Conservation (phyloP, 2,329 filamentous ascomycete genomes). For the Cylindrodendrum hubeiense region DNA sequence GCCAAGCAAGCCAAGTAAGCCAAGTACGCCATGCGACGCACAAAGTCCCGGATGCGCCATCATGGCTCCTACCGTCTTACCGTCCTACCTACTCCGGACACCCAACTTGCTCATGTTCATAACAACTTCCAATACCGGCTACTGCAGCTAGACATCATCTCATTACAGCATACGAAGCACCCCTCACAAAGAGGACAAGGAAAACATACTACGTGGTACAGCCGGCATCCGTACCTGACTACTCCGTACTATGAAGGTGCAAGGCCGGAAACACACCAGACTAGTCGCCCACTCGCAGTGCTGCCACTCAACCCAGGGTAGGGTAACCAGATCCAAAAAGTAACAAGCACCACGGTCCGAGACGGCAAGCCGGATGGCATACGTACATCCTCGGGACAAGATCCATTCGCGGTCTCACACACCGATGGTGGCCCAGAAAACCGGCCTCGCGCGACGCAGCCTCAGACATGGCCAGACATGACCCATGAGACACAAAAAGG, state of each 20-base stretch:
- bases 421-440: not conserved
- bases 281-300: not conserved
- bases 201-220: too few relatives aligned
- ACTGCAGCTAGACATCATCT: not conserved
- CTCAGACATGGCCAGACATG: conserved; percentile 2
- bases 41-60: conserved; percentile 9
- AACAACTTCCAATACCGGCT: not conserved
- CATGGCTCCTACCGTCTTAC: not conserved
- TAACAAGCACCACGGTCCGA: conserved; percentile 2
- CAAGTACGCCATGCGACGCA: not conserved
- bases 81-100: not conserved
- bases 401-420: conserved; percentile 13
- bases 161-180: not conserved
- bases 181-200: not conserved
- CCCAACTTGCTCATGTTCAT: not conserved
- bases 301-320: not conserved
- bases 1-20: conserved; percentile 3
- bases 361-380: conserved; percentile 1
- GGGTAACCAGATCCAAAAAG: not conserved
- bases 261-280: not conserved
- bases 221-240: not conserved
- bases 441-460: not conserved
- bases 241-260: too few relatives aligned
- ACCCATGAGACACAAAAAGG: conserved; percentile 9
- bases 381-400: conserved; percentile 12